phyloP scores from a whole-genome alignment of 1,284 basidiomycete species.

The Entoloma clypeatum region DNA sequence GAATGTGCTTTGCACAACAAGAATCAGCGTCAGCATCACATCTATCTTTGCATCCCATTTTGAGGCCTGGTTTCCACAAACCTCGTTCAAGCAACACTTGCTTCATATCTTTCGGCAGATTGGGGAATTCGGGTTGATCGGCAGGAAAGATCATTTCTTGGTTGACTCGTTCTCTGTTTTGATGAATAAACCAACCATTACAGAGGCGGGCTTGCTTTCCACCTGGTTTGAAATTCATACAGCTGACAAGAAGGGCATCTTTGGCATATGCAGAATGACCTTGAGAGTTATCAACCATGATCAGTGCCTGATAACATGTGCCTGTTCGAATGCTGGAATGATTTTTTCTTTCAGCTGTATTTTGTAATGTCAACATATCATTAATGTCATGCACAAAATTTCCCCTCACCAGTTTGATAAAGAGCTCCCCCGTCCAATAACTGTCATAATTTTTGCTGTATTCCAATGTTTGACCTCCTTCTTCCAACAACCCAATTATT shows the following conservation, averaged over 20 bases:
- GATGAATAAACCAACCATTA: constrained; percentile 8
- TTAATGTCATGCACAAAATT: no score
- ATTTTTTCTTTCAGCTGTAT: no score
- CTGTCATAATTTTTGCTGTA: constrained; percentile 44
- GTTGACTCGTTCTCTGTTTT: constrained; percentile 19
- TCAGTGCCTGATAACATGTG: no score
- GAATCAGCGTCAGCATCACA: neutral
- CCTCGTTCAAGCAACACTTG: constrained; percentile 31
- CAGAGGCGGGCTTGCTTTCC: constrained; percentile 33
- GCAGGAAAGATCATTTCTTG: constrained; percentile 34
- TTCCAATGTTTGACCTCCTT: constrained; percentile 31
- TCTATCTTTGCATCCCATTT: constrained; percentile 6
- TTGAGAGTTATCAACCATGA: constrained; percentile 40
- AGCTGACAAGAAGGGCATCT: constrained; percentile 31
- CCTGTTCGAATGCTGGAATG: no score
- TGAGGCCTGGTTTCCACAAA: neutral
- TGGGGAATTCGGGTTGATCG: constrained; percentile 26
- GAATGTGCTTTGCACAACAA: constrained; percentile 6
- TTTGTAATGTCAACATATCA: no score
- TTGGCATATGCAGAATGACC: constrained; percentile 37
- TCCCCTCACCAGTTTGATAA: constrained; percentile 33
- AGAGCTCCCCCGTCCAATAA: constrained; percentile 39
- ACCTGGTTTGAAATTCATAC: constrained; percentile 37
- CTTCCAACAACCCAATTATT: constrained; percentile 27
- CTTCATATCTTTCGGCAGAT: constrained; percentile 33